Base-by-base conservation (phyloP, 164 flowering plant species). In the Pachysandra terminalis region DNA sequence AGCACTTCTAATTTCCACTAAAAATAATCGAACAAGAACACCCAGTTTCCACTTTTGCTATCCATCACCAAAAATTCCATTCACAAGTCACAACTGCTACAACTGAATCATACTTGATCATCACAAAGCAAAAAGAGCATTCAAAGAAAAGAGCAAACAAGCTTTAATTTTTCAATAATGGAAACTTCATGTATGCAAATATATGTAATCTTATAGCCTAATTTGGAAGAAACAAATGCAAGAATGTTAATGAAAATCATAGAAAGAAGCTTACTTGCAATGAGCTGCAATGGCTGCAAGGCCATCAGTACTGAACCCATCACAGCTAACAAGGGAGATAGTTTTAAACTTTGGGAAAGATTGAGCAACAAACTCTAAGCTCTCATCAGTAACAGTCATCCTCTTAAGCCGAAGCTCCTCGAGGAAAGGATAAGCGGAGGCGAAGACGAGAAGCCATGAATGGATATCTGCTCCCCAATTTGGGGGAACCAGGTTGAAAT, bases 241-340 rank as follows among this genome's bases (percentile, higher is more conserved):
- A 8, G 2, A 40, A 10, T 45, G 17, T 1, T 12, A 45, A 45
- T 1, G 17, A 45, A 10, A 22, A 21, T 7, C 13, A 56, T 16
- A 71, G 49, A 62, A 52, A 56, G 57, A 32, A 27, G 3, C 80
- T 69, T 74, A 91, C 97, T 78, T 86, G 91, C 97, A 87, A 71
- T 82, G 72, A 60, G 90, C 70, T 48, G 91, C 90, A 75, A 91
- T 79, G 69, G 84, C 77, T 15, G 85, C 83, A 66, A 89, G 84
- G 48, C 97, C 95, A 71, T 84, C 80, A 41, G 91, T 88, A 48
- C 85, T 85, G 80, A 91, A 89, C 9, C 95, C 95, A 71, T 91
- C 95, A 79, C 97, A 89, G 72, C 91, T 85, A 45, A 81, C 68
- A 28, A 89, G 86, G 16, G 90, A 83, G 0, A 91, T 73, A 22